Conservation (phyloP, 2,329 filamentous ascomycete genomes). For the Penicillium sclerotigenum region DNA sequence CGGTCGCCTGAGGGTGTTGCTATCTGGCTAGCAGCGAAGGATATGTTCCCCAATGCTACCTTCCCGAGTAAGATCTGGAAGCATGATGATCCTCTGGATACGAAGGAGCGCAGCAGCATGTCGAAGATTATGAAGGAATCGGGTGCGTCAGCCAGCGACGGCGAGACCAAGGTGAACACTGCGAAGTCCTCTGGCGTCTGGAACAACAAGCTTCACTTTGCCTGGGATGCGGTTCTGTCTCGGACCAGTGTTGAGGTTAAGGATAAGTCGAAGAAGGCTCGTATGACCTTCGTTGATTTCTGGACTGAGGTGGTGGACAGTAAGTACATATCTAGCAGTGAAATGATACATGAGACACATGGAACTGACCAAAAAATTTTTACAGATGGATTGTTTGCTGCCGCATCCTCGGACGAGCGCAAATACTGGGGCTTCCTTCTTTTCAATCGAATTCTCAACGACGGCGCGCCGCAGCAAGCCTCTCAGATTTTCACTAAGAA, state of each 20-base stretch:
- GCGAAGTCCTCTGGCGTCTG: conserved; percentile 62
- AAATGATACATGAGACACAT: neutral
- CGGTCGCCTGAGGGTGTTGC: conserved; percentile 86
- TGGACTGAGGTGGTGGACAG: conserved; percentile 86
- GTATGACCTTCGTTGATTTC: conserved; percentile 64
- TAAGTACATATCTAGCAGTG: conserved; percentile 45
- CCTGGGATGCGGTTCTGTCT: conserved; percentile 75
- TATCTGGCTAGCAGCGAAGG: conserved; percentile 73
- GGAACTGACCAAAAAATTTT: conserved; percentile 22
- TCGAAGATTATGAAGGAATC: conserved; percentile 75
- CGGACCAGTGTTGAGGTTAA: conserved; percentile 35
- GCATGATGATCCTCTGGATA: conserved; percentile 66
- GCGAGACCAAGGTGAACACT: conserved; percentile 29
- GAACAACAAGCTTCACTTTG: conserved; percentile 78
- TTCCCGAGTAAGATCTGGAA: conserved; percentile 71
- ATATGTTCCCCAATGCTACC: conserved; percentile 61
- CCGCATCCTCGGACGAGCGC: conserved; percentile 76
- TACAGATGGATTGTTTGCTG: conserved; percentile 76
- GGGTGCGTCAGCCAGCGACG: conserved; percentile 30
- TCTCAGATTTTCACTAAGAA: conserved; percentile 74
- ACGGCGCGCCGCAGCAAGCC: conserved; percentile 50
- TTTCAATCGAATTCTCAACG: conserved; percentile 69
- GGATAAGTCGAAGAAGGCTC: conserved; percentile 36
- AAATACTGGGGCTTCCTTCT: conserved; percentile 91
- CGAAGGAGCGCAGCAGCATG: conserved; percentile 65